A percentile compares a stretch with the other conserved stretches of the same genome.
phyloP scores from a whole-genome alignment of 495 filamentous ascomycete genomes.

The Aspergillus nanangensis region DNA sequence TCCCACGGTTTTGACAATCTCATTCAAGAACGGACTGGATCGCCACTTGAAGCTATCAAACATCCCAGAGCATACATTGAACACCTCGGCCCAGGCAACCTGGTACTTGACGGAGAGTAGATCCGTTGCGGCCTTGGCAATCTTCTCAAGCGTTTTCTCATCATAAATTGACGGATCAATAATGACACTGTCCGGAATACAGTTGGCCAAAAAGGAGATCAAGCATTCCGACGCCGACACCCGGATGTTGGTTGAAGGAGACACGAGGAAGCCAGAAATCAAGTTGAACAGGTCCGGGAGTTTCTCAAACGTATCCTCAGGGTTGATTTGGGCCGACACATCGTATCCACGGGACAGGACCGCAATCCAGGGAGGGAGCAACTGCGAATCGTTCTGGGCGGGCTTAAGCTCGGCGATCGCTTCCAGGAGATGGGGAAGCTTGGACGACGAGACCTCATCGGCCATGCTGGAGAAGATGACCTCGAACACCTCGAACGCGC shows the following conservation, averaged over 20 bases:
- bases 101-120: slow-evolving; percentile 88
- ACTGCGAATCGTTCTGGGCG: slow-evolving; percentile 82
- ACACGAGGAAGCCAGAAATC: slow-evolving; percentile 74
- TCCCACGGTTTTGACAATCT: slow-evolving; percentile 71
- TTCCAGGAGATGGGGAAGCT: slow-evolving; percentile 83
- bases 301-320: slow-evolving; percentile 84
- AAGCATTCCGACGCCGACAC: slow-evolving; percentile 92
- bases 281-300: slow-evolving; percentile 74
- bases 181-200: slow-evolving; percentile 73
- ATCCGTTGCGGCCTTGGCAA: slow-evolving; percentile 61
- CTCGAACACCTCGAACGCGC: slow-evolving; percentile 95
- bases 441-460: slow-evolving; percentile 77
- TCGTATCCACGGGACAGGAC: slow-evolving; percentile 92
- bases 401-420: slow-evolving; percentile 85
- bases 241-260: slow-evolving; percentile 85
- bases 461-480: slow-evolving; percentile 89
- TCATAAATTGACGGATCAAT: slow-evolving; percentile 84
- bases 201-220: slow-evolving; percentile 85
- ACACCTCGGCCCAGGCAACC: slow-evolving; percentile 91
- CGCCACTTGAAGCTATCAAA: slow-evolving; percentile 86
- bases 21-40: slow-evolving; percentile 67
- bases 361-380: slow-evolving; percentile 93
- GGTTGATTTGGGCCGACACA: slow-evolving; percentile 79
- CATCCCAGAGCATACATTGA: slow-evolving; percentile 81
- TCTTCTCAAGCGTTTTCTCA: slow-evolving; percentile 73